These are phyloP conservation scores for Curvularia lunata DNA, from an alignment of 2,329 filamentous ascomycete genomes.

Conservation along the genomic window DNA sequence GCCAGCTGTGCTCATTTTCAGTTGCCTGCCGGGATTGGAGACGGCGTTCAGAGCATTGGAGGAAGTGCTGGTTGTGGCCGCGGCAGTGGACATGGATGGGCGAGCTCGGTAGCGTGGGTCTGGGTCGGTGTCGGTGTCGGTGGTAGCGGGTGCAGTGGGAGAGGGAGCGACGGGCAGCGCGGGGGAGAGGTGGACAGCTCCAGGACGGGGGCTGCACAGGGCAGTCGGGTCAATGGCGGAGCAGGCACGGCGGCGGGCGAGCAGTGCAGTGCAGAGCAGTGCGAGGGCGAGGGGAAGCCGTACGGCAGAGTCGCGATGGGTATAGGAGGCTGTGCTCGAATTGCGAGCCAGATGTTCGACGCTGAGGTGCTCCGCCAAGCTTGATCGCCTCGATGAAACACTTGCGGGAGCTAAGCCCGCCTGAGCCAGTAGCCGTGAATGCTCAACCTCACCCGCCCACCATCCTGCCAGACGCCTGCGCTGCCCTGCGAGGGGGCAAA, in stretches of 20 bases:
- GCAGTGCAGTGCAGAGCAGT: conserved; percentile 1
- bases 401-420: conserved; percentile 30
- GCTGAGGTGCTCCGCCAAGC: conserved; percentile 28
- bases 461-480: too few species aligned
- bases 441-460: not conserved
- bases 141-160: conserved; percentile 10
- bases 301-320: conserved; percentile 31
- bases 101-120: conserved; percentile 20
- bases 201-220: conserved; percentile 32
- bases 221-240: conserved; percentile 38
- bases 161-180: conserved; percentile 26
- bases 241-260: conserved; percentile 18
- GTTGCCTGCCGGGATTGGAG: conserved; percentile 49
- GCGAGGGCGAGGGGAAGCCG: conserved; percentile 20
- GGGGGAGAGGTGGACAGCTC: conserved; percentile 21
- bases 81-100: conserved; percentile 45
- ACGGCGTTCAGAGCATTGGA: conserved; percentile 46
- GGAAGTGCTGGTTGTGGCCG: conserved; percentile 38
- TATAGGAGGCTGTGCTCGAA: conserved; percentile 30
- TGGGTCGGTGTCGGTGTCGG: conserved; percentile 9
- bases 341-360: conserved; percentile 26
- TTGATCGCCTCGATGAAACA: conserved; percentile 33
- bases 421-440: conserved; percentile 20
- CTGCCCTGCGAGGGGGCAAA: conserved; percentile 3
- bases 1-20: conserved; percentile 58